Conservation (phyloP, 1,284 basidiomycete species). For the Trametes sp. region DNA sequence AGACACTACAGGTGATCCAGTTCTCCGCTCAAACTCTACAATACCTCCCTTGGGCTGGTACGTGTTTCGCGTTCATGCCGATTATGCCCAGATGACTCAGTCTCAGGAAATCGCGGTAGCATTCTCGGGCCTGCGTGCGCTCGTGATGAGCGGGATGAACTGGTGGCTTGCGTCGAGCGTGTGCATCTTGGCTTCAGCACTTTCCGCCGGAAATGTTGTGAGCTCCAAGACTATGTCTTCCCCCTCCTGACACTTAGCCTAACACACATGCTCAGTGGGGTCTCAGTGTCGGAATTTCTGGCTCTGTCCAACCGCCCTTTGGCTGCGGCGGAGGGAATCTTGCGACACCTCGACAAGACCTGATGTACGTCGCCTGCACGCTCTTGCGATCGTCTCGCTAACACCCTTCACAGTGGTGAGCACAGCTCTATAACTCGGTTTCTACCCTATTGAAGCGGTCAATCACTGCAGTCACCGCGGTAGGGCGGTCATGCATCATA, state of each 20-base stretch:
- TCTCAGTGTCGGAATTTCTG: too few relatives aligned
- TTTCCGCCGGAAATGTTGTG: neutral
- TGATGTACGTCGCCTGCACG: too few relatives aligned
- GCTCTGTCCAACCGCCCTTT: too few relatives aligned
- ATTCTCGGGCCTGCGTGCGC: neutral
- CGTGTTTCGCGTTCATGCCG: neutral
- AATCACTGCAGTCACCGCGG: neutral
- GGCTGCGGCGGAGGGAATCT: too few relatives aligned
- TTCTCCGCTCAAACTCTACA: neutral
- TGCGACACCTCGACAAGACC: too few relatives aligned
- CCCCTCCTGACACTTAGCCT: too few relatives aligned
- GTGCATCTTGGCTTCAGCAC: neutral
- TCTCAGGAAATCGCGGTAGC: neutral
- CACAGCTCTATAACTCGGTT: too few relatives aligned
- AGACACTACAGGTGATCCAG: neutral
- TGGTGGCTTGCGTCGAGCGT: neutral
- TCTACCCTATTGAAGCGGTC: neutral
- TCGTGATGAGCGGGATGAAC: neutral
- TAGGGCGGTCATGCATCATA: conserved; percentile 1
- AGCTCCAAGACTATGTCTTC: too few relatives aligned
- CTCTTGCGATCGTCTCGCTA: neutral
- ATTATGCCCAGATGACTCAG: too few relatives aligned
- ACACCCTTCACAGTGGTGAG: neutral
- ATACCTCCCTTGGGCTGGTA: conserved; percentile 6
- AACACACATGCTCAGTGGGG: too few relatives aligned